Evolutionary conservation across 2,329 filamentous ascomycete species (phyloP).

Genomic region (Pseudogymnoascus sp.): DNA sequence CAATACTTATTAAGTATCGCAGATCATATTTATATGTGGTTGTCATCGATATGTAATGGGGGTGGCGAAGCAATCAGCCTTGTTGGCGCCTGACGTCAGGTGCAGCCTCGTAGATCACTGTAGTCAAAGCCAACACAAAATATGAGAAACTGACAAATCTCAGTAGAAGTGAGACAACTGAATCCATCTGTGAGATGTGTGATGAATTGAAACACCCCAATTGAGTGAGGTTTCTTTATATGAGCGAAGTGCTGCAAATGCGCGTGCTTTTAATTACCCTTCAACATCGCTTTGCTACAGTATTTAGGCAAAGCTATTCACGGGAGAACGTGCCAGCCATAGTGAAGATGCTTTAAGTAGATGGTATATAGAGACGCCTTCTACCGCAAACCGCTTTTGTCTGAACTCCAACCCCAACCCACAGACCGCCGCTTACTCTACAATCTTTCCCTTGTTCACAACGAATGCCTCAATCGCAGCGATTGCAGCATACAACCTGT

Average conservation of each 20-base stretch:
- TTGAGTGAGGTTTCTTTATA: not conserved
- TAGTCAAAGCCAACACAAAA: not conserved
- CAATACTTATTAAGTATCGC: not conserved
- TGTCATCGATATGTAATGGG: constrained; percentile 7
- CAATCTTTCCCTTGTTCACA: constrained; percentile 82
- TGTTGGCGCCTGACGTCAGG: not conserved
- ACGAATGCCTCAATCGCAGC: constrained; percentile 82
- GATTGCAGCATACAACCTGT: constrained; percentile 86
- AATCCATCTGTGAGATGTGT: not conserved
- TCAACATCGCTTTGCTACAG: not conserved
- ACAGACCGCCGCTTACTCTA: constrained; percentile 3
- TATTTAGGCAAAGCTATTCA: not conserved
- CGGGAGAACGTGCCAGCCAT: not conserved
- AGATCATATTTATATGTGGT: not conserved
- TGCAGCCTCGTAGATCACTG: not conserved
- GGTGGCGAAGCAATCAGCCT: not conserved
- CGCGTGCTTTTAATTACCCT: not conserved
- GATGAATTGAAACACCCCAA: not conserved
- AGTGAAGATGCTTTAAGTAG: not conserved
- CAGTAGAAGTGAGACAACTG: not conserved
- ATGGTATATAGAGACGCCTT: constrained; percentile 7
- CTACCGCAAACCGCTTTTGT: constrained; percentile 1
- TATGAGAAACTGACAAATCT: not conserved
- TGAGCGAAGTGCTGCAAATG: not conserved
- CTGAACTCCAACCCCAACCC: not conserved